Base-by-base conservation (phyloP, 225 moss, liverwort and hornwort species). In the Marchantia paleacea region DNA sequence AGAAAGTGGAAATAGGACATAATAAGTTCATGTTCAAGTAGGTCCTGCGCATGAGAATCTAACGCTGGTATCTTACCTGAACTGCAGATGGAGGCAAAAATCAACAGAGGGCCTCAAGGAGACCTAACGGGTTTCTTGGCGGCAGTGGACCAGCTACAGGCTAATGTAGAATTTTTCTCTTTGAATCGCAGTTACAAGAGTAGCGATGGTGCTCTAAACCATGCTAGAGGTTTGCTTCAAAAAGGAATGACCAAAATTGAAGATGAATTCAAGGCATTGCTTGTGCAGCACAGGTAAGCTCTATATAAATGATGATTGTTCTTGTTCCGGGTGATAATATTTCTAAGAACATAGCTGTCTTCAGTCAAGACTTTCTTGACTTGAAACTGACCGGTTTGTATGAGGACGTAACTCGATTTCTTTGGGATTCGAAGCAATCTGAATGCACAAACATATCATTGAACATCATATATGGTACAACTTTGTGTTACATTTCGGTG, bases 111-210 rank as follows among this genome's bases (percentile, higher is more conserved):
- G 55, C 93, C 90, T 54, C 84, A 90, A 65, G 90, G 89, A 28
- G 88, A 94, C 75, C 82, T 91, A 30, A 68, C 52, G 65, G 91
- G 90, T 65, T 96, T 96, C 78, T 83, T 96, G 83, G 89, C 80
- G 82, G 96, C 93, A 80, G 89, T 93, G 47, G 96, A 93, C 77
- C 91, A 91, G 85, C 85, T 96, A 73, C 93, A 90, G 85, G 81
- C 84, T 29, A 96, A 93, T 80, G 93, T 96, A 68, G 93, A 96
- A 75, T 93, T 96, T 79, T 96, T 96, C 62, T 85, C 92, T 12
- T 84, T 88, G 24, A 91, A 96, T 84, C 92, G 91, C 66, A 93
- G 63, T 87, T 90, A 93, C 55, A 96, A 96, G 85, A 92, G 92
- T 65, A 96, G 96, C 81, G 92, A 96, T 65, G 90, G 88, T 82